A percentile compares a stretch with the other conserved stretches of the same genome.
Conservation (phyloP, 192 early-diverging fungal species). For the Diversispora epigaea region DNA sequence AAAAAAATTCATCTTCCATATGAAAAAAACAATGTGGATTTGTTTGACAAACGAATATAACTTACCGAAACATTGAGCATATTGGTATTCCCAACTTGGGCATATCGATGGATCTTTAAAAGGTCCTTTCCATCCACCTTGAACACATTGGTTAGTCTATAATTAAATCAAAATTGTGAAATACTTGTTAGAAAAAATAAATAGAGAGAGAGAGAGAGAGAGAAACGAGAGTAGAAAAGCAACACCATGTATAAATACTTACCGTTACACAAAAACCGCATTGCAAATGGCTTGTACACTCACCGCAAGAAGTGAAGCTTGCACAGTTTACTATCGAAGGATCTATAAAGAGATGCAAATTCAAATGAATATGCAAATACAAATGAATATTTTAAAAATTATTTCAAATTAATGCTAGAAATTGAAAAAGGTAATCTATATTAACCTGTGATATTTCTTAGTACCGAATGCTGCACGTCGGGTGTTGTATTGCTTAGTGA, state of each 20-base stretch:
- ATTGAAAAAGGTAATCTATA: too few relatives aligned
- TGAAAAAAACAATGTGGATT: neutral
- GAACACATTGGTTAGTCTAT: constrained; percentile 16
- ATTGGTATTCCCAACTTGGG: constrained; percentile 24
- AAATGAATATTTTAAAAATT: neutral
- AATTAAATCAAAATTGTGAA: neutral
- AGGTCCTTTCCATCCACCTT: constrained; percentile 26
- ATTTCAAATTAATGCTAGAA: neutral
- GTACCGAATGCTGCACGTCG: neutral
- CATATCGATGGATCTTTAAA: constrained; percentile 1
- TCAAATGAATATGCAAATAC: neutral
- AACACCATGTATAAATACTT: neutral
- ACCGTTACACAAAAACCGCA: constrained; percentile 31
- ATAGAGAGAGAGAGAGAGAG: neutral
- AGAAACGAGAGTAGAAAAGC: neutral
- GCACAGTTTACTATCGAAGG: constrained; percentile 16
- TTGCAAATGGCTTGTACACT: constrained; percentile 19
- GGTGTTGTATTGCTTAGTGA: too few relatives aligned
- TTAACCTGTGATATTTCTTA: constrained; percentile 22
- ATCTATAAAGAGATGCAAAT: constrained; percentile 8
- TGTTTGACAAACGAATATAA: neutral
- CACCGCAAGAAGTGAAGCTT: constrained; percentile 8
- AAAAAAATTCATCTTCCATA: neutral
- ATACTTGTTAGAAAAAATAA: neutral
- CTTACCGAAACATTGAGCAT: constrained; percentile 33